Base-by-base conservation (phyloP, 2,329 filamentous ascomycete genomes). In the Epichloe amarillans region DNA sequence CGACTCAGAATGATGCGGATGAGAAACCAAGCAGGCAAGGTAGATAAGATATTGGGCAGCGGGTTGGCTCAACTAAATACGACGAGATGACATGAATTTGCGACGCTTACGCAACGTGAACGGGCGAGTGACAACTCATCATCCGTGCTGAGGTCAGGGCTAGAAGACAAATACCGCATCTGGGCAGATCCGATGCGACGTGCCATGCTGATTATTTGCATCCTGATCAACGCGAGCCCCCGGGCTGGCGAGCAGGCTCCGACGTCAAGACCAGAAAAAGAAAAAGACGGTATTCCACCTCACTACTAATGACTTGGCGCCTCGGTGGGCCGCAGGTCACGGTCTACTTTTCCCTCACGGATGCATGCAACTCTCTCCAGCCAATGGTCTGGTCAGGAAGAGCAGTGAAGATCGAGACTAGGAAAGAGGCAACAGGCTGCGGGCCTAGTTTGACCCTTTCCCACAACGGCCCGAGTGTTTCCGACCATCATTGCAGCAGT, bases 281-380 rank as follows among this genome's bases (percentile, higher is more conserved):
- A 46, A 21, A 19, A 46, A 35, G 35, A 36, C 6, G 44, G 23
- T 6, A 26, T 26, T 26, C 7, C 23, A 37, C 35, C 39, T 35
- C 35, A 37, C 26, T 30, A 26, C 52, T 49, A 39, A 43, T 50
- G 50, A 56, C 53, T 50, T 55, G 53, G 45, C 46, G 39, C 19
- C 47, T 48, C 35, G 37, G 39, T 51, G 46, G 46, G 38, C 44
- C 49, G 26, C 38, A 42, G 51, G 46, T 50, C 50, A 52, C 38
- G 39, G 36, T 35, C 12, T 33, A 4, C 15, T 23, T 53, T 52
- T 59, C 52, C 52, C 50, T 50, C 45, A 62, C 58, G 56, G 53
- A 57, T 55, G 54, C 48, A 57, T 55, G 54, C 46, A 52, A 58
- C 47, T 19, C 40, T 50, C 47, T 19, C 30, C 41, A 51, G 39